Base-by-base conservation (phyloP, 345 rosid genomes). In the Eucalyptus cloeziana region DNA sequence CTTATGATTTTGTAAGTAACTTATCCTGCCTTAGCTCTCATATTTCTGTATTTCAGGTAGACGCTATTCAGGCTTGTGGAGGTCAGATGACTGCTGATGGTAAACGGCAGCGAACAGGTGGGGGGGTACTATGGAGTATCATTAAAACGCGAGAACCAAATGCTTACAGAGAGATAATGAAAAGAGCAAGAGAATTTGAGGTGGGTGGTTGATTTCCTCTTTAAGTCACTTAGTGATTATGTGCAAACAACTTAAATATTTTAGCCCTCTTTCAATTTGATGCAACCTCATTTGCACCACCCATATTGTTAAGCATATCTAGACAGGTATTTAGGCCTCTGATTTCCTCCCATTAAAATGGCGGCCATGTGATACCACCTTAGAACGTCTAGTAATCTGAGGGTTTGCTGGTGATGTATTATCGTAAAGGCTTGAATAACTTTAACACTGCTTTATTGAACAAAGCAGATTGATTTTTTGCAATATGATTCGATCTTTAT, bases 21-120 rank as follows among this genome's bases (percentile, higher is more conserved):
- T 43, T 44, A 7, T 69, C 58, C 40, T 51, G n/a, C 37, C 44
- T 87, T 88, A 88, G 89, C 91, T 64, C 86, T 83, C 31, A 85
- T 83, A 79, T 64, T 52, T 60, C 85, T 10, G 47, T 37, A 40
- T 91, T 88, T 87, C 93, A 98, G 99, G 99, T 96, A 89, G 96
- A 92, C 91, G 99, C 94, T 45, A 89, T 97, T 88, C 98, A 94
- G 94, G 91, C 94, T 71, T 96, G 98, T 91, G 99, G 99, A 76
- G 99, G 99, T 87, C 99, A 98, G 94, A 95, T 90, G 94, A 98
- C 99, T 67, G 97, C 96, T 90, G 99, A 98, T 92, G 96, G 98
- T 56, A 93, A 90, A 90, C 97, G 97, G 30, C 89, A 50, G 49
- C 95, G 98, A 50, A 96, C 96, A 51, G 94, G 99, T 90, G 99